phyloP scores from a whole-genome alignment of 768 basidiomycete genomes.

The Tricholoma furcatifolium region DNA sequence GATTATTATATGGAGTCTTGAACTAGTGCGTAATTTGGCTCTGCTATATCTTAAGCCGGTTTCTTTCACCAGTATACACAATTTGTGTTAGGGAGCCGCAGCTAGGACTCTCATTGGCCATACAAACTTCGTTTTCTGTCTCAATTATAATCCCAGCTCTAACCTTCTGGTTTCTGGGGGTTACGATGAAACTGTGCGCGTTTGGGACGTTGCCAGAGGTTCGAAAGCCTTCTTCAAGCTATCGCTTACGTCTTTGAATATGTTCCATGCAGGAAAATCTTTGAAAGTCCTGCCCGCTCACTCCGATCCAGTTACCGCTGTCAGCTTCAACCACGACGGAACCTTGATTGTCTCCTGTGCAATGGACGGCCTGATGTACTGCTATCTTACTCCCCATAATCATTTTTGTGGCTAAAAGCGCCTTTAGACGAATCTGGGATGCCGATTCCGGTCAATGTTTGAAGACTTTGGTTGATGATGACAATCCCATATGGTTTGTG shows the following conservation, averaged over 20 bases:
- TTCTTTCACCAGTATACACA: slow-evolving; percentile 9
- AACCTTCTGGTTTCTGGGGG: slow-evolving; percentile 92
- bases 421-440: slow-evolving; percentile 90
- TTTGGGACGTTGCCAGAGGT: slow-evolving; percentile 98
- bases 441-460: slow-evolving; percentile 96
- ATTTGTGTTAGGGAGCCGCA: slow-evolving; percentile 43
- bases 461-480: slow-evolving; percentile 95
- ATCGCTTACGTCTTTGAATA: not conserved
- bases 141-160: slow-evolving; percentile 88
- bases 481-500: slow-evolving; percentile 85
- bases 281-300: slow-evolving; percentile 91
- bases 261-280: slow-evolving; percentile 57
- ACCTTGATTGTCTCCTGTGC: slow-evolving; percentile 93
- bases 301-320: slow-evolving; percentile 94
- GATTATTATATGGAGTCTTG: slow-evolving; percentile 81
- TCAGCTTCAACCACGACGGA: slow-evolving; percentile 92
- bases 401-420: slow-evolving; percentile 8
- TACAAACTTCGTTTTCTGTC: slow-evolving; percentile 92
- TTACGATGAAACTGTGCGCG: slow-evolving; percentile 91
- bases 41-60: slow-evolving; percentile 7
- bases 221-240: slow-evolving; percentile 6
- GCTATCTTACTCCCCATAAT: slow-evolving; percentile 27
- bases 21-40: slow-evolving; percentile 43
- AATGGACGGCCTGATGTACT: slow-evolving; percentile 96
- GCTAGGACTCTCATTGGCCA: slow-evolving; percentile 78